Percentiles rank a stretch among this genome's conserved stretches.
These are phyloP conservation scores for Alternaria viburni DNA, from an alignment of 2,329 filamentous ascomycete species.

Conservation along the genomic window DNA sequence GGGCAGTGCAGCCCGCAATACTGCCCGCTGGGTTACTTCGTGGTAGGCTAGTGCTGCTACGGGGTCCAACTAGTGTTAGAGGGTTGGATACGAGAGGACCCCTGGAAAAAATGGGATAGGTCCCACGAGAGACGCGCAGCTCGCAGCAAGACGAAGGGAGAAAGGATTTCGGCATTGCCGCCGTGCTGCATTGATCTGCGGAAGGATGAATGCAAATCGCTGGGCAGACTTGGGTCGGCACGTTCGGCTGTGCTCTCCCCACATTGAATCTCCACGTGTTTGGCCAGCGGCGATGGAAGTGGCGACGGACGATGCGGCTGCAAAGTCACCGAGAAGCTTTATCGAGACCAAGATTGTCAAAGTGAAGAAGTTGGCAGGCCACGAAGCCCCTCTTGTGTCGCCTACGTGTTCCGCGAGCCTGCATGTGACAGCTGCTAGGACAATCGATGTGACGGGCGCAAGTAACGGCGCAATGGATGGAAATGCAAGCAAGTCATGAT, in stretches of 20 bases:
- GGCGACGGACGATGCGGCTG: neutral
- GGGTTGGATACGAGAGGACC: neutral
- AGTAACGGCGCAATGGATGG: neutral
- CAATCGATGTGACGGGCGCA: neutral
- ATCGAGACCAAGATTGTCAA: neutral
- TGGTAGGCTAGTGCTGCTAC: conserved; percentile 2
- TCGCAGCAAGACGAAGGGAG: conserved; percentile 1
- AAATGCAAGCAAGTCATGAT: neutral
- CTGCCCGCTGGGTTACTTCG: neutral
- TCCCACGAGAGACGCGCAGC: neutral
- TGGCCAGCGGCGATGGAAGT: conserved; percentile 2
- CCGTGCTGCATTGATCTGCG: conserved; percentile 19
- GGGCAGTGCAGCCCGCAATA: neutral
- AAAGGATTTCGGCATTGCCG: neutral
- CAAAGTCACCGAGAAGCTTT: neutral
- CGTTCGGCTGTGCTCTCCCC: conserved; percentile 26
- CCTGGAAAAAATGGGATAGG: neutral
- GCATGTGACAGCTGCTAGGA: conserved; percentile 4
- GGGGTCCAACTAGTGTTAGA: neutral
- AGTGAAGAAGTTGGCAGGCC: neutral
- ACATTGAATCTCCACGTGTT: conserved; percentile 29
- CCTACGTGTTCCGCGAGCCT: neutral
- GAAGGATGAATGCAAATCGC: conserved; percentile 14
- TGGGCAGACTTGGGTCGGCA: conserved; percentile 14
- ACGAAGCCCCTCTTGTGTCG: neutral